Base-by-base conservation (phyloP, 768 basidiomycete species). In the Lanmaoa rubissima region DNA sequence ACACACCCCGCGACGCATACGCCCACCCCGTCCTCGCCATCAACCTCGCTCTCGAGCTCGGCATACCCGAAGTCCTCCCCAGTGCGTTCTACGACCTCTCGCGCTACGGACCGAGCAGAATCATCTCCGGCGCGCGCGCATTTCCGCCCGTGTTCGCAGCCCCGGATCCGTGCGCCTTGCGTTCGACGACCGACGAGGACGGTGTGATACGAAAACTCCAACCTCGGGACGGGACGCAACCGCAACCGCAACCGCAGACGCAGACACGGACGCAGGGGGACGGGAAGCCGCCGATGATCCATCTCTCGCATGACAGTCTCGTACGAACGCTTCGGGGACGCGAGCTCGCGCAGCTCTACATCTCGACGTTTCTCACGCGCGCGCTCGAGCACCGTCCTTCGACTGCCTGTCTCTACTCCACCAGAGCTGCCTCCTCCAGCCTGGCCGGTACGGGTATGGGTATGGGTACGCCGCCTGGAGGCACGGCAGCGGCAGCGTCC, bases 11-110 rank as follows among this genome's bases (percentile, higher is more conserved):
- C 28, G 80, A 82, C 44, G 67, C 69, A 40, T 85, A 77, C 62
- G 74, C 87, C 0, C 87, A 90, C 68, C 89, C 89, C 9, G 78
- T 89, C 59, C 79, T 87, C 53, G 78, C 86, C 59, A 84, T 91
- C 71, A 78, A 84, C 48, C 81, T 92, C 55, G 87, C 88, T 1
- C 72, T 83, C 24, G 85, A 88, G 52, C 81, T 90, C 61, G 75
- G 76, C 48, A 68, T 88, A 0, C 73, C 77, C 13, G 72, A 78
- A 6, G 67, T 90, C 53, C 78, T 90, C n/a, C 82, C 86, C 4
- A 75, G 86, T 24, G 89, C 88, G 0, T 81, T 88, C 62, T 90
- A 90, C 67, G 88, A 90, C 60, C 77, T 91, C 46, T 81, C 85
- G 2, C 79, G 89, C 42, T 90, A 90, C 59, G 86, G 82, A 0